phyloP scores from a whole-genome alignment of 805 yeast genomes.

The Candida morakotiae region DNA sequence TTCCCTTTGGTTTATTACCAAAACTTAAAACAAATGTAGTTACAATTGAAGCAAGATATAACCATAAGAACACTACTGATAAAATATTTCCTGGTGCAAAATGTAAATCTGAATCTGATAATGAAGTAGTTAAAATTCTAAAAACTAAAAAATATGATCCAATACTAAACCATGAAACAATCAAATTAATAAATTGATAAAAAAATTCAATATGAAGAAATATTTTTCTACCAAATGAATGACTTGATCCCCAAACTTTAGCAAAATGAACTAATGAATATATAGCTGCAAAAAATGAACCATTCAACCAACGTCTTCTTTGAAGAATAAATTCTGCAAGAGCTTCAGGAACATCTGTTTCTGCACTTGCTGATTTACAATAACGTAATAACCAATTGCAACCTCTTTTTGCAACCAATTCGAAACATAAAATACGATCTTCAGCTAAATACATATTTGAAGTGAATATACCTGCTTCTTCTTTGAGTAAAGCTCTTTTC shows the following conservation, averaged over 20 bases:
- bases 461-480: conserved; percentile 53
- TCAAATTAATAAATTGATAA: conserved; percentile 50
- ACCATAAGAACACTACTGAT: conserved; percentile 50
- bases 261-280: conserved; percentile 54
- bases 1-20: conserved; percentile 63
- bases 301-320: conserved; percentile 67
- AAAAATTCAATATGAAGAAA: conserved; percentile 51
- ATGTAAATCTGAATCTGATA: conserved; percentile 31
- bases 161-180: conserved; percentile 61
- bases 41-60: conserved; percentile 53
- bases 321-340: conserved; percentile 61
- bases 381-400: conserved; percentile 61
- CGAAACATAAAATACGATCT: conserved; percentile 64
- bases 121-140: conserved; percentile 55
- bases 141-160: conserved; percentile 63
- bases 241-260: conserved; percentile 52
- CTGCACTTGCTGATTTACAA: conserved; percentile 61
- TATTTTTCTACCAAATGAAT: conserved; percentile 46
- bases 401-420: conserved; percentile 54
- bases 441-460: conserved; percentile 70
- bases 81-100: conserved; percentile 46
- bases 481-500: conserved; percentile 31
- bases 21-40: conserved; percentile 60
- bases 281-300: conserved; percentile 64
- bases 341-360: conserved; percentile 64